Conservation (phyloP, 139 green algal genomes). For the Chlorella sp. region DNA sequence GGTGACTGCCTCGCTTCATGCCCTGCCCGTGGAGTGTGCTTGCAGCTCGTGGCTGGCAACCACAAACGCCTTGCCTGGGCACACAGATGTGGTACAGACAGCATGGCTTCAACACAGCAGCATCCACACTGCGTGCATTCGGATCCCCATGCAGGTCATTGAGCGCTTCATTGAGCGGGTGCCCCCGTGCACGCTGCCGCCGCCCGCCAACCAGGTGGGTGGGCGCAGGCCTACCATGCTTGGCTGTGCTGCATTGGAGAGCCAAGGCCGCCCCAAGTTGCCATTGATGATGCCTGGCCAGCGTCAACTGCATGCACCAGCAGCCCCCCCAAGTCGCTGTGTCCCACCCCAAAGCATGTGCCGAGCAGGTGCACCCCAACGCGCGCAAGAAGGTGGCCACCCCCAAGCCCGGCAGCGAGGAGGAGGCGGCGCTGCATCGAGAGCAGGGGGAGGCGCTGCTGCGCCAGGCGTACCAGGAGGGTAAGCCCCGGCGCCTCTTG, state of each 20-base stretch:
- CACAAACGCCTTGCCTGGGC: too few species aligned
- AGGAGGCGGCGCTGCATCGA: conserved; percentile 39
- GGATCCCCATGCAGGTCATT: conserved; percentile 27
- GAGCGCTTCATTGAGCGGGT: conserved; percentile 44
- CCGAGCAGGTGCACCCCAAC: conserved; percentile 33
- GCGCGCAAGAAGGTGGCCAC: conserved; percentile 42
- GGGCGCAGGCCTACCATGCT: neutral
- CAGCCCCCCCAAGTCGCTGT: neutral
- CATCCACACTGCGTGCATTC: too few species aligned
- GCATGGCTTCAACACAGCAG: too few species aligned
- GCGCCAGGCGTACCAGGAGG: conserved; percentile 24
- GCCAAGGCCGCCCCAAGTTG: too few species aligned
- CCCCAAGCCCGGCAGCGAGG: conserved; percentile 40
- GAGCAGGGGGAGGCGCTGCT: conserved; percentile 7
- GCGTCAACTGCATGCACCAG: neutral
- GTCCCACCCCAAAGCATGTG: neutral
- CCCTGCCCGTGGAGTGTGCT: too few species aligned
- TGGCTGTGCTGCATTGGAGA: neutral
- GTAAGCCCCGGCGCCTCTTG: too few species aligned
- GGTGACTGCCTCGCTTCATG: too few species aligned
- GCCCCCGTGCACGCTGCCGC: conserved; percentile 33
- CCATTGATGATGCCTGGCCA: too few species aligned
- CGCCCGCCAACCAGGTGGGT: conserved; percentile 34
- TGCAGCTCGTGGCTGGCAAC: too few species aligned
- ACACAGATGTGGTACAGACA: too few species aligned